Evolutionary conservation across 2,329 filamentous ascomycete species (phyloP), one percentile per base, ranked within the genome.

Genomic region (Aureobasidium sp.): DNA sequence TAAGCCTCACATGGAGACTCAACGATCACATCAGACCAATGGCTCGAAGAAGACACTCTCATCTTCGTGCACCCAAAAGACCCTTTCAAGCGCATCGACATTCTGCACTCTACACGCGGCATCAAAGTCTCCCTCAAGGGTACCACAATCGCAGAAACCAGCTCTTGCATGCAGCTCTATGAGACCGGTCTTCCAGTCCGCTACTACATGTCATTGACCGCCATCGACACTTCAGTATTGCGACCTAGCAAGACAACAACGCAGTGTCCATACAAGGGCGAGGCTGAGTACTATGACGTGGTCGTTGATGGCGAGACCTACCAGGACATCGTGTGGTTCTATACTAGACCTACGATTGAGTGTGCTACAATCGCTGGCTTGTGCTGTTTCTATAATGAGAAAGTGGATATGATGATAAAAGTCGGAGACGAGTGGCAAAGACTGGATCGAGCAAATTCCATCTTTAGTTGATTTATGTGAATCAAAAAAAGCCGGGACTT

Each of bases 211-310:
- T 81, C 84, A 0, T 72, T 80, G 0, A 81, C 81, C 0, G 72
- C 78, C 2, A 63, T 67, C 52, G 77, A 81, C 1, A 74, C 73
- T 65, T 67, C 71, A 3, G 66, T 78, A 7, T 72, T 87, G 10
- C 71, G 72, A 0, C 76, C 76, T 7, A 87, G 83, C 66, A 69
- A 74, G 1, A 82, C 81, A 0, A 71, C 69, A n/a, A 86, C 83
- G 0, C 73, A 76, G 59, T 89, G 86, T 70, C 86, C 87, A 2
- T 89, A 89, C 67, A 89, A 89, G 69, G 86, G 86, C 1, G 78
- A 81, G 60, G 86, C 86, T 0, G 77, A 82, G 61, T 89, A 87
- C 64, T 87, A 86, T 65, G 67, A 83, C 61, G 73, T 87, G 0
- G 76, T 78, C 0, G 66, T 85, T 0, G 71, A 77, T 5, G 80